Evolutionary conservation across 1,284 basidiomycete genomes (phyloP), one percentile per base, ranked within the genome.

Genomic region (Papiliotrema fonsecae): DNA sequence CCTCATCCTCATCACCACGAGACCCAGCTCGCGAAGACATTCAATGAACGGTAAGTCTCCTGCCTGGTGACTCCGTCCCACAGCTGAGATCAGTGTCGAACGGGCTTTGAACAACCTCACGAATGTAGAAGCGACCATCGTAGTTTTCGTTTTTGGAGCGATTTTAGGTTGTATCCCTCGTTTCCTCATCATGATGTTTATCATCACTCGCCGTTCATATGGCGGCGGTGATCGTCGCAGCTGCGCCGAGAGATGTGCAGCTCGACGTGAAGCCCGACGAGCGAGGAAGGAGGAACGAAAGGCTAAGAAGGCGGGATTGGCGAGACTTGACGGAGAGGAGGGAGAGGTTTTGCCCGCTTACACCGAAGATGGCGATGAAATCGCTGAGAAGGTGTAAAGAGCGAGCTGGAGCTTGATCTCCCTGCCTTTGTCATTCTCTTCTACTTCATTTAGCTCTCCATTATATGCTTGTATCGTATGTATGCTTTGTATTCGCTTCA

Each of bases 151-250:
- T 28, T 42, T 64, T 13, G 64, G 64, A 14, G 58, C 58, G 3
- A 62, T 62, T 32, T 19, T 66, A 35, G 64, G 64, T 26, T 60
- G 60, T 0, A 52, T 66, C 44, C 18, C 62, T 19, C 64, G 61
- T 45, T 48, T 62, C 51, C 21, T 62, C 45, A 57, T 66, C 53
- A 60, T 62, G 55, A 21, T 64, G 40, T 36, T 50, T 41, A 49
- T 64, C 21, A 50, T 66, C 37, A 47, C 54, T 18, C 34, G 57
- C 41, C 52, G 64, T 21, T 44, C 47, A 19, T 40, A 61, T 31
- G 46, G 55, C 13, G 32, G 36, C 27, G n/a, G n/a, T n/a, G 36
- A 45, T 4, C 14, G 40, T 31, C 24, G 24, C n/a, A 34, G 49
- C 9, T 48, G 49, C 35, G 44, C 43, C 19, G 49, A 51, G 44